A percentile compares a stretch with the other conserved stretches of the same genome.
Evolutionary conservation across 1,139 yeast species (phyloP).

Genomic region (Lodderomyces parapsilosis): DNA sequence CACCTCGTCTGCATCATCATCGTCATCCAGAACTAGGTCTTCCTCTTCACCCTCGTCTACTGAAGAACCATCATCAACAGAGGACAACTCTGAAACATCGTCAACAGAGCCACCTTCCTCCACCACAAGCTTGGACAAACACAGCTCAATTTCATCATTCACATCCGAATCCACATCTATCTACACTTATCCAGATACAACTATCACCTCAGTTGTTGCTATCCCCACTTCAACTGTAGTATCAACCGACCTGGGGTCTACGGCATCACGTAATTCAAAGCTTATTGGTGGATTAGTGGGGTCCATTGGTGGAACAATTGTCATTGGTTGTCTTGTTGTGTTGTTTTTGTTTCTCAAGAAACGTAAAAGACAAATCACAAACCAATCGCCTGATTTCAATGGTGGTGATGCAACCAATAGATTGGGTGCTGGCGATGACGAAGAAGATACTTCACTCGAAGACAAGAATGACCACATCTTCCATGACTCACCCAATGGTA

Average conservation of each 20-base stretch:
- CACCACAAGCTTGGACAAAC: constrained; percentile 7
- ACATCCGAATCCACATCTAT: constrained; percentile 15
- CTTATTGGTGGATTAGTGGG: constrained; percentile 50
- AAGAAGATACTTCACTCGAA: constrained; percentile 15
- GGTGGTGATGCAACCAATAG: constrained; percentile 15
- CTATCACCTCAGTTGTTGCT: constrained; percentile 42
- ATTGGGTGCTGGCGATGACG: constrained; percentile 6
- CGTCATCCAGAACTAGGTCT: constrained; percentile 6
- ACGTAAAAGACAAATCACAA: constrained; percentile 28
- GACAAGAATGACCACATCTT: constrained; percentile 14
- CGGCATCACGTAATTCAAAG: constrained; percentile 31
- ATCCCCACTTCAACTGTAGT: constrained; percentile 33
- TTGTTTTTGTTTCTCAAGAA: constrained; percentile 37
- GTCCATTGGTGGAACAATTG: constrained; percentile 46
- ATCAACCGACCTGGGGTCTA: constrained; percentile 12
- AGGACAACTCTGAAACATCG: constrained; percentile 8
- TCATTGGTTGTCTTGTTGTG: constrained; percentile 39
- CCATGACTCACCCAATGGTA: constrained; percentile 12
- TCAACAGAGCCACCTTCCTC: constrained; percentile 8
- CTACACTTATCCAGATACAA: constrained; percentile 29
- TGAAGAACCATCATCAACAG: constrained; percentile 5
- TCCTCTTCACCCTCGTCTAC: constrained; percentile 8
- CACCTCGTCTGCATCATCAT: constrained; percentile 6
- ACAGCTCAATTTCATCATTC: constrained; percentile 11
- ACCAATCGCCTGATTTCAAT: constrained; percentile 48